phyloP scores from a whole-genome alignment of 192 early-diverging fungal species.

The Gaertneriomyces semiglobifer region DNA sequence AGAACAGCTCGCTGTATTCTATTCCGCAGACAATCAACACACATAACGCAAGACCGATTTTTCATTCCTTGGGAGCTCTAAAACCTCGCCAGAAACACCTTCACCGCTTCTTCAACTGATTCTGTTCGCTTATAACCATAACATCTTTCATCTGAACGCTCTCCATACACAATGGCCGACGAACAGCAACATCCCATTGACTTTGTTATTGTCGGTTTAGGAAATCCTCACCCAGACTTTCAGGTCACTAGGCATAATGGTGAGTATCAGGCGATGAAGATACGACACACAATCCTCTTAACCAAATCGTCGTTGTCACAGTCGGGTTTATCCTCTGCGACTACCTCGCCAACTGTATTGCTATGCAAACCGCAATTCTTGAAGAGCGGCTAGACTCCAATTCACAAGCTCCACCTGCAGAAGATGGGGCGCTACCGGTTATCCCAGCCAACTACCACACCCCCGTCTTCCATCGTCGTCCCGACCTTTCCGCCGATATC shows the following conservation, averaged over 20 bases:
- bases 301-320: constrained; percentile 1
- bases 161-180: not conserved
- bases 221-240: constrained; percentile 49
- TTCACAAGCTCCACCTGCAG: not conserved
- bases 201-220: constrained; percentile 53
- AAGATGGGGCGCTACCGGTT: not conserved
- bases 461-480: not conserved
- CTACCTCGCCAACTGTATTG: constrained; percentile 59
- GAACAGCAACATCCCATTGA: constrained; percentile 31
- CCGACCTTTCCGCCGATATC: constrained; percentile 45
- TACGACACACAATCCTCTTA: too few relatives aligned
- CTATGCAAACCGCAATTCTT: constrained; percentile 38
- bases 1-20: too few relatives aligned
- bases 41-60: too few relatives aligned
- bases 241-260: constrained; percentile 56
- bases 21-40: too few relatives aligned
- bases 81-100: too few relatives aligned
- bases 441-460: constrained; percentile 20
- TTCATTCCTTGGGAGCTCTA: too few relatives aligned
- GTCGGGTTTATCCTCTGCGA: constrained; percentile 59
- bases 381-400: constrained; percentile 3
- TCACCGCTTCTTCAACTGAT: too few relatives aligned
- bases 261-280: constrained; percentile 1
- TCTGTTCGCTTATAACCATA: too few relatives aligned
- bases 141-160: too few relatives aligned